Evolutionary conservation across 495 filamentous ascomycete species (phyloP).

Genomic region (Clavariopsis aquatica): DNA sequence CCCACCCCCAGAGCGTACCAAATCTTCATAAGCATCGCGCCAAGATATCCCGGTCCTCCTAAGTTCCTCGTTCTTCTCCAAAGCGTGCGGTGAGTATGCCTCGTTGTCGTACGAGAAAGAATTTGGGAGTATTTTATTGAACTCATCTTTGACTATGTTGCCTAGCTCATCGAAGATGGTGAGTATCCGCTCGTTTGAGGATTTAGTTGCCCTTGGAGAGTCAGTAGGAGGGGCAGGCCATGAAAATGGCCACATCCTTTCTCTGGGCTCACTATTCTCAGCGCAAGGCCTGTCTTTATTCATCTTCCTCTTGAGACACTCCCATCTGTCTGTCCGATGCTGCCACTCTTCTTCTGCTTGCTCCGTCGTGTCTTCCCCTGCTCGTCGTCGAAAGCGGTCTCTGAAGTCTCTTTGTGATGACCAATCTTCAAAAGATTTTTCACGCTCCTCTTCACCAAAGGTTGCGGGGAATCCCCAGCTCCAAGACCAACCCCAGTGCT

Average conservation of each 20-base stretch:
- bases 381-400: neutral
- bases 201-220: neutral
- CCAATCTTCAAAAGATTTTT: neutral
- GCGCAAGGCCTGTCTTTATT: neutral
- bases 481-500: conserved; percentile 33
- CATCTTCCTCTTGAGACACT: neutral
- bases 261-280: conserved; percentile 7
- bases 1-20: conserved; percentile 17
- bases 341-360: neutral
- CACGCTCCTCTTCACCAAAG: conserved; percentile 4
- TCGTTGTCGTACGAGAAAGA: neutral
- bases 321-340: neutral
- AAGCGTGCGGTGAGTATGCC: conserved; percentile 24
- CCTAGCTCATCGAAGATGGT: conserved; percentile 21
- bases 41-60: conserved; percentile 10
- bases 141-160: conserved; percentile 10
- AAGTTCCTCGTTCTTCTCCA: conserved; percentile 23
- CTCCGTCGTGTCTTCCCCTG: neutral
- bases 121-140: neutral
- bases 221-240: conserved; percentile 6
- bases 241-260: neutral
- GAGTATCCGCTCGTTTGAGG: neutral
- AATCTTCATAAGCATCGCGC: conserved; percentile 37
- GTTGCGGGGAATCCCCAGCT: conserved; percentile 26
- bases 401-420: neutral